Evolutionary conservation across 345 rosid genomes (phyloP), one percentile per base, ranked within the genome.

Genomic region (Brassica rapa): DNA sequence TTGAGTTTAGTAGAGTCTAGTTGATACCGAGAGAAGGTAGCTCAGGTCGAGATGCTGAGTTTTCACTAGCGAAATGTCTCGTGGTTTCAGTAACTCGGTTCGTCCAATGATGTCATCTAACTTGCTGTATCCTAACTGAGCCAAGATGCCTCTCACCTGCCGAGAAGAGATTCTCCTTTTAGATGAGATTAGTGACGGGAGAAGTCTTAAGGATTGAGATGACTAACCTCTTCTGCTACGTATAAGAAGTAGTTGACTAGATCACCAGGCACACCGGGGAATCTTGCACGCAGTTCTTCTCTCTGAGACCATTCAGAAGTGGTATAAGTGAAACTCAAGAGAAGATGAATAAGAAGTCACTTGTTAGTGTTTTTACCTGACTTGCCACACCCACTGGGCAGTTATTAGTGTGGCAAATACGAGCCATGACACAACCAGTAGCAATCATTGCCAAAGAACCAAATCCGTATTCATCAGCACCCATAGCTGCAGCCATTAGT

Each of bases 371-470:
- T 25, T 25, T 10, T 81, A 95, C 99, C 95, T 95, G 98, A 85
- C 99, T 95, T 49, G 98, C 98, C 24, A 92, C 97, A 74, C 99
- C 99, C 62, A 95, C 99, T 15, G 99, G 99, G 72, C 99, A 95
- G 75, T 95, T 95, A 79, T 95, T 95, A 73, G 98, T 95, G 82
- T 95, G 99, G 81, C 99, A 95, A 79, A 95, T 95, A 83, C 99
- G 99, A 70, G 99, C 99, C 98, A 93, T 95, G 75, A 95, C 93
- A 84, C 99, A 95, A 14, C 99, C 99, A 75, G 99, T 95, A 80
- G 99, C 99, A 88, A 95, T 95, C 99, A 95, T 93, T 72, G 99
- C 99, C 67, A 95, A 86, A 53, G 99, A 95, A 82, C 99, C 98
- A 86, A 95, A 95, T 7, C 99, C 99, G 77, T 89, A 95, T 80